Base-by-base conservation (phyloP, 768 basidiomycete species). In the Tulasnella sp. region DNA sequence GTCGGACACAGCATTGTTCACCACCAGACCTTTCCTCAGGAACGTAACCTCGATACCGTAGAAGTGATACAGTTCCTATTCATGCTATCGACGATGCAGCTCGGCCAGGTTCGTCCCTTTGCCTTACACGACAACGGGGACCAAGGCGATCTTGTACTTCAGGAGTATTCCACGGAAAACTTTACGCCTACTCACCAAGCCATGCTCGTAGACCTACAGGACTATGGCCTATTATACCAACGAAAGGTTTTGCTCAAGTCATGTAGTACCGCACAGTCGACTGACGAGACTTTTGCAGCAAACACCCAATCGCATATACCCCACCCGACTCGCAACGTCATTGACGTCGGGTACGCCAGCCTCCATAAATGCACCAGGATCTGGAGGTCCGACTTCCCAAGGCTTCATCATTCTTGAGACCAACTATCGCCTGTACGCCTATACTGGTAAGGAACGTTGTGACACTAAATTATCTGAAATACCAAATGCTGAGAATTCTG, bases 391-490 rank as follows among this genome's bases (percentile, higher is more conserved):
- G 12, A 52, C 40, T 55, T 59, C 19, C 12, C 67, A 94, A 68
- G 90, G 93, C 12, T 98, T 96, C 73, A 84, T 98, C 63, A 82
- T 98, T 63, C 76, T 99, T 40, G 96, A 99, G 73, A 98, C 96
- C 17, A 98, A 99, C 72, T 98, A 97, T 73, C 85, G 92, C 63
- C 72, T 99, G 61, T 99, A 98, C 68, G 96, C 96, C 4, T 99
- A 99, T 69, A 99, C 96, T 34, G 85, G 92, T 92, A 68, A 50
- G 31, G 15, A 11, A n/a, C 34, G 1, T 9, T 21, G 6, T 4
- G 17, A 37, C 12, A 9, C 3, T 11, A 39, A n/a, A 11, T 11
- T 39, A n/a, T 39, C 36, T 17, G 11, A 39, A 11, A n/a, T 39
- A 39, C 11, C 36, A 11, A 11, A n/a, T 11, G n/a, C 36, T 52